phyloP scores from a whole-genome alignment of 2,329 filamentous ascomycete genomes.

The Colletotrichum lini region DNA sequence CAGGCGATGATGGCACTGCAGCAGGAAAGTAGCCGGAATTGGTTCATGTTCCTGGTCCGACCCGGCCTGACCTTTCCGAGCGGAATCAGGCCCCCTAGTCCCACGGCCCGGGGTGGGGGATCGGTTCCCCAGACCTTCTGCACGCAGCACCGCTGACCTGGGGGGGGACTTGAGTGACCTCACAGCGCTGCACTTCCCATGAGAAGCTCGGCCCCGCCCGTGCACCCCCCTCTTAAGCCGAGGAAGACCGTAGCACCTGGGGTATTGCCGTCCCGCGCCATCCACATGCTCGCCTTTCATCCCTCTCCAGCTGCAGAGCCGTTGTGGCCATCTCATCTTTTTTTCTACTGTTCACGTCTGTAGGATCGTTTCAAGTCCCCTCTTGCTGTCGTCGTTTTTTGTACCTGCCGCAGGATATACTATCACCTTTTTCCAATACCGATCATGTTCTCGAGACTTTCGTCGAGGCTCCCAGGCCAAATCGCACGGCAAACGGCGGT shows the following conservation, averaged over 20 bases:
- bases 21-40: constrained; percentile 7
- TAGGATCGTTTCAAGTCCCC: constrained; percentile 24
- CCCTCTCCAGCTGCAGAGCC: constrained; percentile 24
- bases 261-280: constrained; percentile 33
- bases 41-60: constrained; percentile 1
- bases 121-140: constrained; percentile 17
- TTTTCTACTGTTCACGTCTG: constrained; percentile 16
- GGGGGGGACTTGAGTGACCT: constrained; percentile 33
- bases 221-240: constrained; percentile 38
- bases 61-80: constrained; percentile 5
- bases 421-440: constrained; percentile 21
- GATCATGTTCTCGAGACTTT: constrained; percentile 52
- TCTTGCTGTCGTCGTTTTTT: constrained; percentile 10
- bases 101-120: constrained; percentile 40
- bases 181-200: constrained; percentile 16
- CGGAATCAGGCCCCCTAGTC: constrained; percentile 14
- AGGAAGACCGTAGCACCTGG: constrained; percentile 39
- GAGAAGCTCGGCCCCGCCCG: constrained; percentile 40
- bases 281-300: constrained; percentile 38
- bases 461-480: constrained; percentile 53
- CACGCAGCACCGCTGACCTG: constrained; percentile 2
- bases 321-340: constrained; percentile 27
- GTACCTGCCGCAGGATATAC: constrained; percentile 11
- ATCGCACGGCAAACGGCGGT: constrained; percentile 57
- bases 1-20: constrained; percentile 17